These are phyloP conservation scores for Pleurostoma richardsiae DNA, from an alignment of 2,329 filamentous ascomycete genomes.

Conservation along the genomic window DNA sequence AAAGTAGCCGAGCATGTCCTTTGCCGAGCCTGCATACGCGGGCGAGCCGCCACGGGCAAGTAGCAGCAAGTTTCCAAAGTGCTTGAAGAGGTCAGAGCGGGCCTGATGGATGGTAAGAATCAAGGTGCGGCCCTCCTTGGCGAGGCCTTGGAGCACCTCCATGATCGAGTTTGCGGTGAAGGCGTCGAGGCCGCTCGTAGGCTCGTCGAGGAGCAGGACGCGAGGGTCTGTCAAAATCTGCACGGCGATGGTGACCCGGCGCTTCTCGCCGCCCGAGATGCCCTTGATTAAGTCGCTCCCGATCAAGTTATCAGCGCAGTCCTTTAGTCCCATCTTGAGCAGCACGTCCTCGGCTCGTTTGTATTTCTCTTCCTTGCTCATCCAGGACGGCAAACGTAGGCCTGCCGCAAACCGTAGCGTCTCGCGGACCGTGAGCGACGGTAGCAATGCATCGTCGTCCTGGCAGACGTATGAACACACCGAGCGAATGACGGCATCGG, in stretches of 20 bases:
- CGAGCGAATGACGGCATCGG: slow-evolving; percentile 63
- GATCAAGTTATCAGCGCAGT: slow-evolving; percentile 71
- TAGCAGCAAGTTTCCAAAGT: slow-evolving; percentile 68
- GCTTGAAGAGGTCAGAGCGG: slow-evolving; percentile 64
- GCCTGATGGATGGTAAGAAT: slow-evolving; percentile 77
- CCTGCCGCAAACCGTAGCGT: slow-evolving; percentile 68
- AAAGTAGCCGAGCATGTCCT: slow-evolving; percentile 63
- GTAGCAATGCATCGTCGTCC: slow-evolving; percentile 70
- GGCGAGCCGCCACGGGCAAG: slow-evolving; percentile 65
- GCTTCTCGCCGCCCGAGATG: slow-evolving; percentile 75
- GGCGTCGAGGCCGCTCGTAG: slow-evolving; percentile 70
- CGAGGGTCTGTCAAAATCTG: slow-evolving; percentile 73
- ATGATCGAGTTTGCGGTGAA: slow-evolving; percentile 75
- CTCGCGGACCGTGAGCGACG: slow-evolving; percentile 71
- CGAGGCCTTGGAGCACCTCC: slow-evolving; percentile 65
- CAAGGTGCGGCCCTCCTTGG: slow-evolving; percentile 67
- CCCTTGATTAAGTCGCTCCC: slow-evolving; percentile 70
- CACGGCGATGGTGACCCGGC: slow-evolving; percentile 71
- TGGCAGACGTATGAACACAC: slow-evolving; percentile 75
- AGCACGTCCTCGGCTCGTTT: slow-evolving; percentile 66
- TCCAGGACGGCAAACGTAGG: slow-evolving; percentile 64
- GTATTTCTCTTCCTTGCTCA: slow-evolving; percentile 63
- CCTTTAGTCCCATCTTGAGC: slow-evolving; percentile 70
- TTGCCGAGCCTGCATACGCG: slow-evolving; percentile 61
- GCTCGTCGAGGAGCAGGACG: slow-evolving; percentile 70